A percentile compares a stretch with the other conserved stretches of the same genome.
These are phyloP conservation scores for Coemansia asiatica DNA, from an alignment of 192 early-diverging fungal species.

Conservation along the genomic window DNA sequence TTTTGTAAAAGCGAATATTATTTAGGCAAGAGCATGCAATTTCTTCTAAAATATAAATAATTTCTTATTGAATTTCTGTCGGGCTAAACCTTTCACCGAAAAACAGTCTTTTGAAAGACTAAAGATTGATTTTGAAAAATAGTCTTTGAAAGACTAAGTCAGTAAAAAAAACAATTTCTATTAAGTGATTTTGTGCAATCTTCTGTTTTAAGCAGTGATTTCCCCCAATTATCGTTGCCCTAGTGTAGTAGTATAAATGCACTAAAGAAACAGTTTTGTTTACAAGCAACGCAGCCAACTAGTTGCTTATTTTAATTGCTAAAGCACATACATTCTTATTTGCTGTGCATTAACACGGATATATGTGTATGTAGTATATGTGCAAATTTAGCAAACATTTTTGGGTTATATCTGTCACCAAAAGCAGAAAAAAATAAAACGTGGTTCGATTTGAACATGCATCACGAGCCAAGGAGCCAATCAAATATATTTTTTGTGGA, in stretches of 20 bases:
- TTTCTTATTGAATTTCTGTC: too few relatives aligned
- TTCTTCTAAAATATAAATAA: too few relatives aligned
- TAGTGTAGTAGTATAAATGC: not conserved
- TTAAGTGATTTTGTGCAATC: too few relatives aligned
- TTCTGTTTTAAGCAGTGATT: too few relatives aligned
- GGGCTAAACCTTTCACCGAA: too few relatives aligned
- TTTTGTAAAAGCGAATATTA: too few relatives aligned
- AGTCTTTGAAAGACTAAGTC: too few relatives aligned
- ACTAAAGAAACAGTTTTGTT: not conserved
- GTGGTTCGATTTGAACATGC: slow-evolving; percentile 6
- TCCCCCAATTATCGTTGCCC: too few relatives aligned
- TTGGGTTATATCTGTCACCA: not conserved
- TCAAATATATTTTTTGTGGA: not conserved
- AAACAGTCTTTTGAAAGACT: too few relatives aligned
- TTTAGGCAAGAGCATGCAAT: too few relatives aligned
- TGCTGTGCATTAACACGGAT: not conserved
- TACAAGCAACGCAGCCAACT: not conserved
- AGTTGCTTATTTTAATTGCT: not conserved
- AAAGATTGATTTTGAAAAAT: too few relatives aligned
- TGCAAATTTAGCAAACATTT: not conserved
- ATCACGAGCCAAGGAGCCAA: not conserved
- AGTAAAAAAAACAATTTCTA: too few relatives aligned
- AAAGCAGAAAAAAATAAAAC: not conserved
- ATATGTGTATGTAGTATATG: not conserved
- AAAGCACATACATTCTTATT: not conserved